Evolutionary conservation across 2,329 filamentous ascomycete genomes (phyloP).

Genomic region (Alternaria ethzedia): DNA sequence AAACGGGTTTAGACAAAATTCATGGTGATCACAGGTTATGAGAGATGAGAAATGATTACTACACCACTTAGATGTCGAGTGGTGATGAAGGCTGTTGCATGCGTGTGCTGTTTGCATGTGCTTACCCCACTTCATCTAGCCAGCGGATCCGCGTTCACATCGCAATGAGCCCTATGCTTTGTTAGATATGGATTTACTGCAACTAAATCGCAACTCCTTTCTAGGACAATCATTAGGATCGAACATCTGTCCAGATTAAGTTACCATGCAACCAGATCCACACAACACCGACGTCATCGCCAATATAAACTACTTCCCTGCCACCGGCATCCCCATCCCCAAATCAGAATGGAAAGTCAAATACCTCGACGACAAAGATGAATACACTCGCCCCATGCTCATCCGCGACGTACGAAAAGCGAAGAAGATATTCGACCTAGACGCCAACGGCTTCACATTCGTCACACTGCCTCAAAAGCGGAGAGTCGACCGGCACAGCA

Average conservation of each 20-base stretch:
- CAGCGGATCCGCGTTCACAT: conserved; percentile 1
- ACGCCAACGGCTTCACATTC: conserved; percentile 44
- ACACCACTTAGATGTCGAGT: not conserved
- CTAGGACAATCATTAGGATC: not conserved
- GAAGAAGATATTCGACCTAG: conserved; percentile 47
- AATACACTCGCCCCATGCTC: conserved; percentile 28
- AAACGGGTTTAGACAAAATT: not conserved
- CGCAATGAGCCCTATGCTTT: not conserved
- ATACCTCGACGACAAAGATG: conserved; percentile 14
- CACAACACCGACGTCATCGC: conserved; percentile 15
- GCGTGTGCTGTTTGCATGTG: not conserved
- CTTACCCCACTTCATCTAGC: conserved; percentile 8
- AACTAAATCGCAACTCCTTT: not conserved
- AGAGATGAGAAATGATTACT: conserved; percentile 3
- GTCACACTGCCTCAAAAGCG: conserved; percentile 12
- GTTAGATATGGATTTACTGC: not conserved
- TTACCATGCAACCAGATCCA: not conserved
- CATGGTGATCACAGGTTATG: not conserved
- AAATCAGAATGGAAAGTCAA: conserved; percentile 21
- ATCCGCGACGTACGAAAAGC: conserved; percentile 54
- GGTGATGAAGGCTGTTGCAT: not conserved
- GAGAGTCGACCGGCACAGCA: conserved; percentile 9
- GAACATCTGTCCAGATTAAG: not conserved
- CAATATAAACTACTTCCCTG: conserved; percentile 28
- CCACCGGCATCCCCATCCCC: conserved; percentile 16